phyloP scores from a whole-genome alignment of 768 basidiomycete species.

The Clitopilus passeckerianus region DNA sequence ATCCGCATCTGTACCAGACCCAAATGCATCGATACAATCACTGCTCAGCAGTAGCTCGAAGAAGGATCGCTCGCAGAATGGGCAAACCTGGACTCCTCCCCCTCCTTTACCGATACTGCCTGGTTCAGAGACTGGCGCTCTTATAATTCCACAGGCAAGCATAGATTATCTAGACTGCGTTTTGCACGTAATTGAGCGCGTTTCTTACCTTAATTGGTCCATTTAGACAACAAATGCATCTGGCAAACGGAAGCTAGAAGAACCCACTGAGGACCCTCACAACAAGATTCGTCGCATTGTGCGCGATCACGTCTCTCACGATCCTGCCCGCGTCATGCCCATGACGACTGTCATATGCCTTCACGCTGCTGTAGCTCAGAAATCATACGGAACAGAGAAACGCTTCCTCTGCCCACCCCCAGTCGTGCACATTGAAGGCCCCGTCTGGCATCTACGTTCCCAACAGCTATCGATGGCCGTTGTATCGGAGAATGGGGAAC shows the following conservation, averaged over 20 bases:
- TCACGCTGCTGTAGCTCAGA: slow-evolving; percentile 92
- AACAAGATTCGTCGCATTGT: slow-evolving; percentile 82
- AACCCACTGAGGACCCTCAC: slow-evolving; percentile 60
- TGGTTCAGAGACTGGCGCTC: slow-evolving; percentile 20
- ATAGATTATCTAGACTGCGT: slow-evolving; percentile 4
- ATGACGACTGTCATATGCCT: slow-evolving; percentile 91
- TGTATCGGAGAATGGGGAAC: slow-evolving; percentile 78
- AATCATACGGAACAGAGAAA: slow-evolving; percentile 94
- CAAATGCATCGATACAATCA: slow-evolving; percentile 43
- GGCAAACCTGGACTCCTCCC: slow-evolving; percentile 32
- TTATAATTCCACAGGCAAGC: slow-evolving; percentile 34
- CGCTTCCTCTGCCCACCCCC: slow-evolving; percentile 93
- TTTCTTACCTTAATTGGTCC: background rate
- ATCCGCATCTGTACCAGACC: slow-evolving; percentile 27
- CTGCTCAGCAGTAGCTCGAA: slow-evolving; percentile 50
- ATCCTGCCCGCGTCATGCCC: slow-evolving; percentile 69
- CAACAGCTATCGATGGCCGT: slow-evolving; percentile 85
- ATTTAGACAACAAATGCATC: slow-evolving; percentile 24
- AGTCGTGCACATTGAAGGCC: slow-evolving; percentile 88
- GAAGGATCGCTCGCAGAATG: slow-evolving; percentile 34
- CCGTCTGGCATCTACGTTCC: slow-evolving; percentile 76
- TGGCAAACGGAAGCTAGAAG: slow-evolving; percentile 75
- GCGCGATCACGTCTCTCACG: slow-evolving; percentile 75
- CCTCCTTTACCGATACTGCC: slow-evolving; percentile 12
- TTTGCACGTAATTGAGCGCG: slow-evolving; percentile 3